Percentiles rank a stretch among this genome's conserved stretches.
Evolutionary conservation across 306 rosid species (phyloP).

Genomic region (Betula pendula): DNA sequence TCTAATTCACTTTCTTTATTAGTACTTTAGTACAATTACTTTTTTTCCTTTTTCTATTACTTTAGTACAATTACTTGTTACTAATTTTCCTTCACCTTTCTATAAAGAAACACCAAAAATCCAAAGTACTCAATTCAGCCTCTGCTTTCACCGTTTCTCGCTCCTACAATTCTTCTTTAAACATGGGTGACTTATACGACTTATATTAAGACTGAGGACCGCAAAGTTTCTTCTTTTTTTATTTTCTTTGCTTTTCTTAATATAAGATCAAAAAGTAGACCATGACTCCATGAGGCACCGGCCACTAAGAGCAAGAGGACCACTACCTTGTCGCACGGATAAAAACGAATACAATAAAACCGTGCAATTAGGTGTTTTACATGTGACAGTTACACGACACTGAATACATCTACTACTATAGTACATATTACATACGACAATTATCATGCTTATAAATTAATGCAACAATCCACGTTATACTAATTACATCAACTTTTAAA

Average conservation of each 20-base stretch:
- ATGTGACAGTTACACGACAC: too few relatives aligned
- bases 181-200: neutral
- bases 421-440: too few relatives aligned
- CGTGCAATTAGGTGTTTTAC: too few relatives aligned
- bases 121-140: neutral
- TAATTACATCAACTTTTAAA: too few relatives aligned
- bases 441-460: too few relatives aligned
- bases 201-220: too few relatives aligned
- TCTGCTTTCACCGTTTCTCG: neutral
- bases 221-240: too few relatives aligned
- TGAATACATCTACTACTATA: too few relatives aligned
- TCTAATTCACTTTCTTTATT: neutral
- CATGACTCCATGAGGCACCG: neutral
- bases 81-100: slow-evolving; percentile 13
- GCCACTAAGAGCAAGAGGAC: neutral
- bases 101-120: neutral
- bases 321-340: too few relatives aligned
- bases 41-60: too few relatives aligned
- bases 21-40: slow-evolving; percentile 28
- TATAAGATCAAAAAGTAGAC: neutral
- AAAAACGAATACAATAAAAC: too few relatives aligned
- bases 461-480: too few relatives aligned
- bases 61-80: neutral
- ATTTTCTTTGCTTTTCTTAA: neutral
- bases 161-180: neutral